phyloP scores from a whole-genome alignment of 306 rosid species.

The Inga leiocalycina region DNA sequence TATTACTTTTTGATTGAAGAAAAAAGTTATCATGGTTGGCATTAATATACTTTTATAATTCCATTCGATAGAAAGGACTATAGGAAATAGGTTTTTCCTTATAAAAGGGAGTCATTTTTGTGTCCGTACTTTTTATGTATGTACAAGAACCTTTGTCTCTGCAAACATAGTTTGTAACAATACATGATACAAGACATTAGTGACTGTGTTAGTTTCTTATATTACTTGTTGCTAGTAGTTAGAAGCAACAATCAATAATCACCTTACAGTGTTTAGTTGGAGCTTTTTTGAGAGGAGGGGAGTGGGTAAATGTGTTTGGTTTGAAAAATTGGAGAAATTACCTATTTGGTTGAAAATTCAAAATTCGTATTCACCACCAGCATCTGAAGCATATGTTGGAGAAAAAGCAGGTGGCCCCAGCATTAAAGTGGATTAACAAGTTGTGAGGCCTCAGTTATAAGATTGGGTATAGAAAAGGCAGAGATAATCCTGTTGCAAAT shows the following conservation, averaged over 20 bases:
- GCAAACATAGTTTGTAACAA: background rate
- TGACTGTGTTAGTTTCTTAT: no score
- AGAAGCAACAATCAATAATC: no score
- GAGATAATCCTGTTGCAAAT: background rate
- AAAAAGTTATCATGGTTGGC: slow-evolving; percentile 21
- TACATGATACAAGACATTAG: background rate
- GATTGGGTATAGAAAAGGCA: background rate
- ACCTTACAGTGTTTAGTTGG: no score
- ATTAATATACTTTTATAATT: slow-evolving; percentile 7
- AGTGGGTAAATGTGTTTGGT: background rate
- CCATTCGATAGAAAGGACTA: slow-evolving; percentile 3
- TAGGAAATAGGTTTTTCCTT: background rate
- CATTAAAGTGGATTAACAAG: background rate
- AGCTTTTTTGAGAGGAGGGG: background rate
- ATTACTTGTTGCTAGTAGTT: no score
- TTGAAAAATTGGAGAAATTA: background rate
- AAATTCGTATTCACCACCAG: background rate
- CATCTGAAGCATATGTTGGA: background rate
- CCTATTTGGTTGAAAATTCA: background rate
- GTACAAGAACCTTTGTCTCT: background rate
- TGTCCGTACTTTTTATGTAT: background rate
- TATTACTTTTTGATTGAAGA: slow-evolving; percentile 7
- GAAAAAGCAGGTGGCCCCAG: background rate
- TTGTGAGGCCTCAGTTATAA: background rate
- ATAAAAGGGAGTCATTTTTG: background rate